Base-by-base conservation (phyloP, 2,329 filamentous ascomycete species). In the Cadophora malorum region DNA sequence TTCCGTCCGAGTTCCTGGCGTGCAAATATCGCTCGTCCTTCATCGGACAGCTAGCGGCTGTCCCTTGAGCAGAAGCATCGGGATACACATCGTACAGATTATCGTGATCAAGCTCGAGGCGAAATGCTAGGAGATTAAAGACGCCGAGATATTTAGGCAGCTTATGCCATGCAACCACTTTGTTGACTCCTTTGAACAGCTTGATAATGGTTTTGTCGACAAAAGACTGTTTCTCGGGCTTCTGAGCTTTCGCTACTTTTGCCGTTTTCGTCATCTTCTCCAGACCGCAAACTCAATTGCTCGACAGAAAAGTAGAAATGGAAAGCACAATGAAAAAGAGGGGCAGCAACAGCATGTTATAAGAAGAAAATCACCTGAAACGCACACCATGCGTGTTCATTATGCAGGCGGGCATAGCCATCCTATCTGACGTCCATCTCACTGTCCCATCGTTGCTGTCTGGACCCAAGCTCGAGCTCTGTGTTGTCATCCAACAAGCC, bases 1-100 rank as follows among this genome's bases (percentile, higher is more conserved):
- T 21, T 14, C 68, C 68, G 59, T 70, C 68, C 28, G 65, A 67
- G 49, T 70, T 67, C 38, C 68, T 60, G 1, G 68, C 66, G 2
- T 41, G 58, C 14, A 66, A 21, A 53, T 66, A 70, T 19, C 65
- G 59, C 19, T 45, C 58, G 33, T 70, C 68, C 50, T 63, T 68
- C 68, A 70, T 70, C 1, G 68, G 68, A 28, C 61, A 66, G 7
- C 47, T 63, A 5, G 63, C 61, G 38, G 60, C 9, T 1, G 59
- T 70, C 8, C 68, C 68, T 41, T 70, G 68, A 6, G 60, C 52
- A 19, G 52, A 19, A 49, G 25, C 68, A 58, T 66, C 53, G 6
- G 68, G 63, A 52, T 68, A 70, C 3, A 56, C 61, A 64, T 70
- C 68, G 28, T 67, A 49, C 12, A 70, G 41, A 63, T 70, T 70